Conservation (phyloP, 225 moss, liverwort and hornwort genomes). For the Pleurozium schreberi region DNA sequence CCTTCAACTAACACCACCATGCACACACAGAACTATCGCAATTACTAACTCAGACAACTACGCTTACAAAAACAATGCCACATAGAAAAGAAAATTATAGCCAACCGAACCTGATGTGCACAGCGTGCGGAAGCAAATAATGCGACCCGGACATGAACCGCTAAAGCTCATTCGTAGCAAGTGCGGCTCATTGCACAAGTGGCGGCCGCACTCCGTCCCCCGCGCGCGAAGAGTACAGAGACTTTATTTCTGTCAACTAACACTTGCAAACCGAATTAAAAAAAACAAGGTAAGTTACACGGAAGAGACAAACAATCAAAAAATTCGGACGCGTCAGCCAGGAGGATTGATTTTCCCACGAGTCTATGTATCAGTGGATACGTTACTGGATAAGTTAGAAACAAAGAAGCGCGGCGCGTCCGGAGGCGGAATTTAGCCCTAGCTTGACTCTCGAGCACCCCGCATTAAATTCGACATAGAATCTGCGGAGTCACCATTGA, state of each 20-base stretch:
- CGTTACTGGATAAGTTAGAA: neutral
- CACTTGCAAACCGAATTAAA: neutral
- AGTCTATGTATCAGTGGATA: neutral
- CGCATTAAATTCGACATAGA: neutral
- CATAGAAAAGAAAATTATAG: neutral
- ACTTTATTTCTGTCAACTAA: neutral
- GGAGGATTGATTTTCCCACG: neutral
- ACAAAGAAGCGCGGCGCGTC: slow-evolving; percentile 4
- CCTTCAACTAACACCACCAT: too few relatives aligned
- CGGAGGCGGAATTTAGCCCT: neutral
- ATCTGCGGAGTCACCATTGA: slow-evolving; percentile 1
- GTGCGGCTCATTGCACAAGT: neutral
- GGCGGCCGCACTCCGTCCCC: neutral
- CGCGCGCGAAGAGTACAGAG: neutral
- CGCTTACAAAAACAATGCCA: too few relatives aligned
- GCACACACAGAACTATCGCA: too few relatives aligned
- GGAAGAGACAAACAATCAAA: neutral
- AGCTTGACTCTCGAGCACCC: neutral
- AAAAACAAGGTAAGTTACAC: too few relatives aligned
- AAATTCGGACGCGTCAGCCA: neutral
- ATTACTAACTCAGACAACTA: too few relatives aligned
- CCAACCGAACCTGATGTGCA: neutral
- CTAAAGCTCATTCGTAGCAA: neutral
- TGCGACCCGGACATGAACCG: neutral
- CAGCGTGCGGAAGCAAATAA: neutral